These are phyloP conservation scores for Meripilus lineatus DNA, from an alignment of 1,284 basidiomycete species.

Conservation along the genomic window DNA sequence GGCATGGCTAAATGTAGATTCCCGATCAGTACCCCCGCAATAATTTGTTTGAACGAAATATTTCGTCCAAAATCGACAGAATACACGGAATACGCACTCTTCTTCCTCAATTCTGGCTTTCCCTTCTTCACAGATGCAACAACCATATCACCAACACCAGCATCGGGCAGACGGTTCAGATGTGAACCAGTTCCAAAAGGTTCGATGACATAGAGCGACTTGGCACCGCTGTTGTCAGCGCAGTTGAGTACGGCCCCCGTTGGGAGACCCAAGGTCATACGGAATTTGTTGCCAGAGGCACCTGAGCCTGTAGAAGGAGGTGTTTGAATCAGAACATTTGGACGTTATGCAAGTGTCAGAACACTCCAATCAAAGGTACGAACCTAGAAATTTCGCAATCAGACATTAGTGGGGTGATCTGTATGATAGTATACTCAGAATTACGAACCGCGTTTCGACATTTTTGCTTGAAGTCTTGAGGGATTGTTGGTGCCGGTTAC, in stretches of 20 bases:
- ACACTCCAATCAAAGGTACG: slow-evolving; percentile 15
- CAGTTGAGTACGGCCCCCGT: slow-evolving; percentile 99
- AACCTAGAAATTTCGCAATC: no score
- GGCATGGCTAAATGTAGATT: slow-evolving; percentile 75
- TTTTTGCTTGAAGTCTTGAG: slow-evolving; percentile 29
- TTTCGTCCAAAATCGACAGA: slow-evolving; percentile 6
- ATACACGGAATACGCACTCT: slow-evolving; percentile 72
- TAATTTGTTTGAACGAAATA: neutral
- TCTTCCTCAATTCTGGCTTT: slow-evolving; percentile 99
- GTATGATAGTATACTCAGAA: neutral
- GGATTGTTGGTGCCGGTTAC: slow-evolving; percentile 21
- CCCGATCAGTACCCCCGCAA: slow-evolving; percentile 2
- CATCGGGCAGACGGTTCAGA: slow-evolving; percentile 96
- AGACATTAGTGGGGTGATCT: no score
- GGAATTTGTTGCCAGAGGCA: slow-evolving; percentile 91
- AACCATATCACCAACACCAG: slow-evolving; percentile 98
- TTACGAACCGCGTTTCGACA: slow-evolving; percentile 28
- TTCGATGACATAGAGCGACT: slow-evolving; percentile 90
- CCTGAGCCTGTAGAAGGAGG: slow-evolving; percentile 31
- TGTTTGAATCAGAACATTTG: slow-evolving; percentile 26
- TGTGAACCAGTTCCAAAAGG: slow-evolving; percentile 93
- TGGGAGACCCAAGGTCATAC: slow-evolving; percentile 95
- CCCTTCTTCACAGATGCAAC: slow-evolving; percentile 99
- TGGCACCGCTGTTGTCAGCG: slow-evolving; percentile 99
- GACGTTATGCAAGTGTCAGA: neutral